Percentiles rank a stretch among this genome's conserved stretches.
These are phyloP conservation scores for Pseudonitzschia multistriata DNA, from an alignment of 108 stramenopile species.

Conservation along the genomic window DNA sequence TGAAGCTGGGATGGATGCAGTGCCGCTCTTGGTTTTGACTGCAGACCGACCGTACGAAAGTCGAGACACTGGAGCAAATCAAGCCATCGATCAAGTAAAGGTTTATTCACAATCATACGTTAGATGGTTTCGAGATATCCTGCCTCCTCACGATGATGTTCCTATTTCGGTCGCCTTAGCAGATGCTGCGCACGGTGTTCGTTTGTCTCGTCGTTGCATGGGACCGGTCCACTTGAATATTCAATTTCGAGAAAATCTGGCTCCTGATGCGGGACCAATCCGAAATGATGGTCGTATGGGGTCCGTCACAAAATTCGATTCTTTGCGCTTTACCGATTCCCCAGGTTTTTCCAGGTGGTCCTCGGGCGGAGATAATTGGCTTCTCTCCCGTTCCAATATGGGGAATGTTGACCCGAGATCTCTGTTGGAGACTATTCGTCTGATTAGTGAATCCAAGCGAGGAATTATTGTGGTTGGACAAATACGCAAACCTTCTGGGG, in stretches of 20 bases:
- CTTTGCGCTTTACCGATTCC: constrained; percentile 67
- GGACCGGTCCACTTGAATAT: constrained; percentile 94
- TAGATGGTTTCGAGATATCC: constrained; percentile 86
- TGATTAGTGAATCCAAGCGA: constrained; percentile 58
- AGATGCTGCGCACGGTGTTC: constrained; percentile 83
- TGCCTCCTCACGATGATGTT: constrained; percentile 81
- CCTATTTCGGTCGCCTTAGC: constrained; percentile 72
- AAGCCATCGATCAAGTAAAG: constrained; percentile 91
- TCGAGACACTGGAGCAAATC: constrained; percentile 88
- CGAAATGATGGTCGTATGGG: constrained; percentile 67
- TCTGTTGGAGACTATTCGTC: constrained; percentile 36
- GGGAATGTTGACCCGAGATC: constrained; percentile 24
- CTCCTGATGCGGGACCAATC: constrained; percentile 84
- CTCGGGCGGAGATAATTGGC: constrained; percentile 49
- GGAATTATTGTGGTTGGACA: constrained; percentile 85
- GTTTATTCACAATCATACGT: constrained; percentile 75
- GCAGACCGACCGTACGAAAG: constrained; percentile 93
- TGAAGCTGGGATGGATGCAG: constrained; percentile 78
- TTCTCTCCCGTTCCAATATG: constrained; percentile 10
- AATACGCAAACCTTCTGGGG: constrained; percentile 57
- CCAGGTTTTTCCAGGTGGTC: constrained; percentile 74
- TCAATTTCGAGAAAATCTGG: constrained; percentile 91
- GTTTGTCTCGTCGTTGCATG: constrained; percentile 40
- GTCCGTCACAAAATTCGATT: constrained; percentile 59
- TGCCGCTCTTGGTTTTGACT: constrained; percentile 84